These are phyloP conservation scores for Drechslerella coelobrocha DNA, from an alignment of 2,329 filamentous ascomycete genomes.

Conservation along the genomic window DNA sequence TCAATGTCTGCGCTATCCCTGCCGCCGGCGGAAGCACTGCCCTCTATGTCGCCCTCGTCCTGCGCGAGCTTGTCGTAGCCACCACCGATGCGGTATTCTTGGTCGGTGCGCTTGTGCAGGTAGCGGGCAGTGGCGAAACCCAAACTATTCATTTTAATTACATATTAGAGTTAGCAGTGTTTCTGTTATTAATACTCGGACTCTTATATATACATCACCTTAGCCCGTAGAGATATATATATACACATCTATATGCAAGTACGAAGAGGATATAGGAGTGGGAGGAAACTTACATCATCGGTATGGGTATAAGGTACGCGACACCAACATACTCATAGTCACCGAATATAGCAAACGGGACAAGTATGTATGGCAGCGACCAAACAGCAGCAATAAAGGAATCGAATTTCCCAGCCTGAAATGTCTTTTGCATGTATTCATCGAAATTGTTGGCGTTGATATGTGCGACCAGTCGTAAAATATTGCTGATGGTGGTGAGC, in stretches of 20 bases:
- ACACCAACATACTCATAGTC: conserved; percentile 16
- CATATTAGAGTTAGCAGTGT: no score
- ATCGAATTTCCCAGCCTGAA: conserved; percentile 25
- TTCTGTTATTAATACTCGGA: no score
- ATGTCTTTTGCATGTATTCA: neutral
- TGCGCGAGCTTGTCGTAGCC: conserved; percentile 22
- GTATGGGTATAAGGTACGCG: conserved; percentile 23
- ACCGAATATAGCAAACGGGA: conserved; percentile 34
- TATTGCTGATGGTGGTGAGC: conserved; percentile 5
- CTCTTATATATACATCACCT: neutral
- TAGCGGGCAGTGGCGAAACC: conserved; percentile 21
- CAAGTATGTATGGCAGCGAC: conserved; percentile 29
- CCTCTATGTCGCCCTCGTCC: conserved; percentile 4
- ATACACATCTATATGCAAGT: neutral
- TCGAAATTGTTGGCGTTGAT: conserved; percentile 5
- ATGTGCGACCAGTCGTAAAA: conserved; percentile 25
- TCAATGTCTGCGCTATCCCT: conserved; percentile 12
- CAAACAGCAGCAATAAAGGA: conserved; percentile 19
- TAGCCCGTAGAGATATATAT: neutral
- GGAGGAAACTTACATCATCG: conserved; percentile 28
- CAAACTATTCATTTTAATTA: conserved; percentile 3
- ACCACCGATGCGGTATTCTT: conserved; percentile 22
- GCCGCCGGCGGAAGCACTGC: neutral
- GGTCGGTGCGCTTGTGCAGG: conserved; percentile 2
- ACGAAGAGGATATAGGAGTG: neutral